phyloP scores from a whole-genome alignment of 805 yeast genomes.

The Ogataea paraovalis region DNA sequence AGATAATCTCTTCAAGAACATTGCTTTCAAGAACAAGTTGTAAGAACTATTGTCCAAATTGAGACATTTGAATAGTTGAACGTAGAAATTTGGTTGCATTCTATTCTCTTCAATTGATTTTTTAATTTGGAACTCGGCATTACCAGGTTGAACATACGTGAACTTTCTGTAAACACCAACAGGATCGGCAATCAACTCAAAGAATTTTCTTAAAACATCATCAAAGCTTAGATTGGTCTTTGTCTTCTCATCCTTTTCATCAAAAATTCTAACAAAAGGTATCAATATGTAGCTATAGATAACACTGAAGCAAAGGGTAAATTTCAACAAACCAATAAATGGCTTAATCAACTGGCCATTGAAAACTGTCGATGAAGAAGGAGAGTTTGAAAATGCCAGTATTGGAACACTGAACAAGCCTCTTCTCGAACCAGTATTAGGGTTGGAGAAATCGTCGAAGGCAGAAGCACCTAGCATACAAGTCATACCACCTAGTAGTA shows the following conservation, averaged over 20 bases:
- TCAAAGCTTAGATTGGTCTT: conserved; percentile 1
- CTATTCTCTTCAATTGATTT: conserved; percentile 2
- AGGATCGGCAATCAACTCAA: conserved; percentile 13
- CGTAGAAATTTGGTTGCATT: neutral
- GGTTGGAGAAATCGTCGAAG: conserved; percentile 41
- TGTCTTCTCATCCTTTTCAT: conserved; percentile 4
- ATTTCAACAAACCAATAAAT: conserved; percentile 27
- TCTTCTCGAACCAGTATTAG: conserved; percentile 14
- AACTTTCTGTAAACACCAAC: conserved; percentile 9
- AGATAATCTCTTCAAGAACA: conserved; percentile 17
- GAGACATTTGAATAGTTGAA: conserved; percentile 7
- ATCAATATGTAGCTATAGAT: conserved; percentile 17
- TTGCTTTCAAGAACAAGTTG: conserved; percentile 20
- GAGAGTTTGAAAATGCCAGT: conserved; percentile 18
- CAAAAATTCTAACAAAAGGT: conserved; percentile 12
- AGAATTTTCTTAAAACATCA: conserved; percentile 6
- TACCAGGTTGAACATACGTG: conserved; percentile 8
- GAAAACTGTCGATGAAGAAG: conserved; percentile 15
- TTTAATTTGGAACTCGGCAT: conserved; percentile 14
- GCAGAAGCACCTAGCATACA: conserved; percentile 60
- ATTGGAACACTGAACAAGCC: conserved; percentile 31
- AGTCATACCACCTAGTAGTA: conserved; percentile 61
- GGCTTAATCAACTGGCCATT: conserved; percentile 20
- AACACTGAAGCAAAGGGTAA: conserved; percentile 18
- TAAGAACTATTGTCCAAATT: conserved; percentile 7